Percentiles rank a stretch among this genome's conserved stretches.
Conservation (phyloP, 768 basidiomycete genomes). For the Cystobasidium onofrii region DNA sequence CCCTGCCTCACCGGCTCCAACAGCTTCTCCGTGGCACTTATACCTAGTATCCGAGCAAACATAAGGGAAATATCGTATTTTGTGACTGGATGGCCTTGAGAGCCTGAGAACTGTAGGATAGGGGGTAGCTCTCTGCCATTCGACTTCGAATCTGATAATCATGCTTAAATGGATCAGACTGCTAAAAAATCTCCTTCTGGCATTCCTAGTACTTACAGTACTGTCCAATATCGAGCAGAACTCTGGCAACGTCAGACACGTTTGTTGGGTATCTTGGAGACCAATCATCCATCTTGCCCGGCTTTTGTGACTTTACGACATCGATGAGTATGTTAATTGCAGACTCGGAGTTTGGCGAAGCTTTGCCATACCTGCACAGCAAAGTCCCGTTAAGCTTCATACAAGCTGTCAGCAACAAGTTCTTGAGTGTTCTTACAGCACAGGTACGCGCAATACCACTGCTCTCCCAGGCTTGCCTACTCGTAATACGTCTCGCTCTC, state of each 20-base stretch:
- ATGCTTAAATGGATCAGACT: neutral
- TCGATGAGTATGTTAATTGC: constrained; percentile 58
- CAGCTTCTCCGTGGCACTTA: neutral
- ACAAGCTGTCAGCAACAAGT: too few relatives aligned
- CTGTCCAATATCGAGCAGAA: constrained; percentile 70
- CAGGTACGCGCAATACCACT: constrained; percentile 76
- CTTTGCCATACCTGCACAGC: constrained; percentile 26
- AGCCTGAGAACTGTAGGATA: constrained; percentile 20
- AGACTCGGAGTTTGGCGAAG: constrained; percentile 15
- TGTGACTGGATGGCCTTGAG: constrained; percentile 14
- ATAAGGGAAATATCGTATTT: constrained; percentile 15
- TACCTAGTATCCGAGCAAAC: constrained; percentile 9
- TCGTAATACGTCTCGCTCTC: constrained; percentile 67
- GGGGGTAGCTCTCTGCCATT: constrained; percentile 4
- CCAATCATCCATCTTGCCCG: constrained; percentile 91
- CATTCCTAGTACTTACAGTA: too few relatives aligned
- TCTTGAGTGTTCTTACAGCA: constrained; percentile 63
- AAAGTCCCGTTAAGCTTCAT: too few relatives aligned
- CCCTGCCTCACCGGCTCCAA: constrained; percentile 9
- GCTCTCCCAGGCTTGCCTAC: constrained; percentile 54
- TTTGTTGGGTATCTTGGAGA: constrained; percentile 89
- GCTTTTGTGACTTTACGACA: constrained; percentile 71
- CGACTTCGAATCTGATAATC: neutral
- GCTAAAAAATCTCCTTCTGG: too few relatives aligned
- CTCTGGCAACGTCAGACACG: constrained; percentile 73